Base-by-base conservation (phyloP, 139 green algal genomes). In the Chloropicon primus region DNA sequence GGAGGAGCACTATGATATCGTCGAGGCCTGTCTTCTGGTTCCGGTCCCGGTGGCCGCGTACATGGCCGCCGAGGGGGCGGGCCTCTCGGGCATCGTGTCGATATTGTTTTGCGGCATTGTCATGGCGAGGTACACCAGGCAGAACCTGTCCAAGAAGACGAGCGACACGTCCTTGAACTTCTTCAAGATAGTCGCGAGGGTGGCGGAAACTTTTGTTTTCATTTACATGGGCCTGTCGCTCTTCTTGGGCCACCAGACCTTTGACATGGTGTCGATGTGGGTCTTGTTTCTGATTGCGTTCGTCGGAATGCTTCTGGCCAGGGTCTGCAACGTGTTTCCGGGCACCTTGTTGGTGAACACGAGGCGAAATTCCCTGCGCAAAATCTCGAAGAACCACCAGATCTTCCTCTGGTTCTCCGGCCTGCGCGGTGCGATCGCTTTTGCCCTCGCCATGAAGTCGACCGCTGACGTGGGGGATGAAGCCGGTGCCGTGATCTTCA, bases 391-490 rank as follows among this genome's bases (percentile, higher is more conserved):
- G 22, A 74, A 75, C 17, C 74, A 83, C 72, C 80, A 87, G 80
- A 77, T 88, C 28, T 83, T 92, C 81, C 54, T 92, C 71, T 92
- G 86, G 86, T 90, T 85, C 80, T 82, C 78, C 1, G 88, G 88
- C 0, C 83, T 92, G 74, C 75, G 86, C 0, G 85, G 85, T 22
- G 85, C 84, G 26, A 90, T 91, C 84, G 87, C 87, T 0, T 90
- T 91, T 79, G 86, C 87, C 1, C 81, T 91, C 28, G 72, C 84
- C 3, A 74, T 91, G 78, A 62, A 86, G 62, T 85, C 86, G 1
- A 25, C 72, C 0, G 79, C 85, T 17, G 26, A 78, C 2, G 81
- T 84, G 25, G 72, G 62, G 25, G 85, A 85, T 1, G 72, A 78
- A 62, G 28, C 29, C 5, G 81, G 83, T 21, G 29, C 21, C 1